Evolutionary conservation across 2,329 filamentous ascomycete species (phyloP), one percentile per base, ranked within the genome.

Genomic region (Colletotrichum falcatum): DNA sequence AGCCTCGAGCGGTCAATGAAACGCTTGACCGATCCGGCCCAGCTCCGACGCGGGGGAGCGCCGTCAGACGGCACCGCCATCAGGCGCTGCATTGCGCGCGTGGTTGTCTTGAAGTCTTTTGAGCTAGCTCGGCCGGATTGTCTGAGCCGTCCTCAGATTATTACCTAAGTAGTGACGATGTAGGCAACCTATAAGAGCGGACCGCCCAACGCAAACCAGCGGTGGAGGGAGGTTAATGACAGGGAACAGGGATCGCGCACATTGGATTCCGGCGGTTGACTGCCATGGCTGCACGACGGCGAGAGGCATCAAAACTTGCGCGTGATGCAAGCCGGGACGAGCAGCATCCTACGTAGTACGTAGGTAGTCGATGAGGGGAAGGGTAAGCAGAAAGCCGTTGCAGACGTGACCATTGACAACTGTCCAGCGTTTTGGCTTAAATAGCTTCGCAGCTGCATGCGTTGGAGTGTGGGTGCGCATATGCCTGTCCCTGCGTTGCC

Each of bases 261-360:
- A 23, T 42, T 53, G 61, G 51, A 58, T 66, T 59, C 20, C 59
- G 68, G 68, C 64, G 67, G 30, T 59, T 63, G 64, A 63, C 53
- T 56, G n/a, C 54, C 54, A 39, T 23, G 20, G 26, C 68, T 71
- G 64, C 59, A 62, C 23, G 49, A 39, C 33, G 35, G 46, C 18
- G 30, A 42, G 44, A 54, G 16, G 28, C 28, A 30, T 37, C 2
- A 33, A 33, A 55, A 39, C 46, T 20, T 26, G 65, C 65, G 61
- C 51, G 42, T 60, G 51, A 63, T 56, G 39, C 56, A 39, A 23
- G 30, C 51, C 16, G 49, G 8, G n/a, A 49, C 48, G n/a, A 46
- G 56, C 23, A 23, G 26, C 33, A 46, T 26, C 6, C 5, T 20
- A 28, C 18, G 16, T 33, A 4, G 3, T 20, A 4, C 51, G 9